phyloP scores from a whole-genome alignment of 139 green algal species.

The Dunaliella primolecta region DNA sequence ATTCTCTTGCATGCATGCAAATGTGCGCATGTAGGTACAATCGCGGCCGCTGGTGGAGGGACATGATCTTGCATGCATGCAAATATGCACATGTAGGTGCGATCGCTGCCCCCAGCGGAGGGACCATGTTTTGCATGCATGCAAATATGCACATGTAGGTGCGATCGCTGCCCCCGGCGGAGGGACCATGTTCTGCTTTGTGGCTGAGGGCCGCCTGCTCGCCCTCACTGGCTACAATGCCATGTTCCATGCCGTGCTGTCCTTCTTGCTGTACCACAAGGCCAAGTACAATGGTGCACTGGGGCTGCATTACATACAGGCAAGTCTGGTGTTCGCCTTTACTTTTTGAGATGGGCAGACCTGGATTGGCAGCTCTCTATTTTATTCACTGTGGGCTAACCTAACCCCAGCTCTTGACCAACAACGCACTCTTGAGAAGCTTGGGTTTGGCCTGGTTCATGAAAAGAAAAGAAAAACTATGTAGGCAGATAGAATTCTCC shows the following conservation, averaged over 20 bases:
- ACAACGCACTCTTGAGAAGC: not conserved
- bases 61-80: too few species aligned
- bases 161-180: not conserved
- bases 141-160: constrained; percentile 28
- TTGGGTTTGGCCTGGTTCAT: not conserved
- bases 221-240: constrained; percentile 32
- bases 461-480: not conserved
- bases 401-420: not conserved
- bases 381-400: not conserved
- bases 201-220: constrained; percentile 37
- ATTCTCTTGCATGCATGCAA: too few species aligned
- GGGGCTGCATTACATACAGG: constrained; percentile 24
- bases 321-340: not conserved
- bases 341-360: not conserved
- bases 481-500: not conserved
- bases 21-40: constrained; percentile 36
- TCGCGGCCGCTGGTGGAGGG: too few species aligned
- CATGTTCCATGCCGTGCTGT: constrained; percentile 44
- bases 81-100: constrained; percentile 34
- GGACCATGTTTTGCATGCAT: too few species aligned
- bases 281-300: constrained; percentile 25
- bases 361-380: not conserved
- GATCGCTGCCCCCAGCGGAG: too few species aligned
- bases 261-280: constrained; percentile 49
- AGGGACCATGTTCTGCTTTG: constrained; percentile 48